These are phyloP conservation scores for Crithidia fasciculata DNA, from an alignment of 208 protist species.

Conservation along the genomic window DNA sequence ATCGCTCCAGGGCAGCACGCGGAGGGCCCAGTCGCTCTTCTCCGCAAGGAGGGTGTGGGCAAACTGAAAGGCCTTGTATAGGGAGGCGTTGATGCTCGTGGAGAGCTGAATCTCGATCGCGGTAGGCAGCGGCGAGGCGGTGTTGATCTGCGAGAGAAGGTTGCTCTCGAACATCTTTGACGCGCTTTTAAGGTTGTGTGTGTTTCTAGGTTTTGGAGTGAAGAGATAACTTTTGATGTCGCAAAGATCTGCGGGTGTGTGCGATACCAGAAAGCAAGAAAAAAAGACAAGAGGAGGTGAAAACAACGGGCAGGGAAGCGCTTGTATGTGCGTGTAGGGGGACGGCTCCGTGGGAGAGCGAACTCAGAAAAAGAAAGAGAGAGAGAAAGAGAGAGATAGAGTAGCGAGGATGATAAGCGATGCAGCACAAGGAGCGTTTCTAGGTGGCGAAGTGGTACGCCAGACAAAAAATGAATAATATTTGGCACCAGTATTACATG, in stretches of 20 bases:
- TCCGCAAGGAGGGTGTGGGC: conserved; percentile 65
- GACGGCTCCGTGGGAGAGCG: too few relatives aligned
- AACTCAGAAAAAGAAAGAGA: too few relatives aligned
- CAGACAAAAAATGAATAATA: too few relatives aligned
- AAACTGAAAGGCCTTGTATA: conserved; percentile 69
- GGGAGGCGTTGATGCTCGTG: conserved; percentile 54
- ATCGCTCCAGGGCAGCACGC: conserved; percentile 59
- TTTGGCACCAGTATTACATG: too few relatives aligned
- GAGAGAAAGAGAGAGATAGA: too few relatives aligned
- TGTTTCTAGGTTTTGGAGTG: background rate
- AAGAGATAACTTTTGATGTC: background rate
- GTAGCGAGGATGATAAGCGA: too few relatives aligned
- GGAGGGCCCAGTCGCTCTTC: conserved; percentile 40
- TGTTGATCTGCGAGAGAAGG: conserved; percentile 78
- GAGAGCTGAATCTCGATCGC: conserved; percentile 75
- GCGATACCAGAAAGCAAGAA: too few relatives aligned
- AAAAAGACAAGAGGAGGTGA: too few relatives aligned
- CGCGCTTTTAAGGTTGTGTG: background rate
- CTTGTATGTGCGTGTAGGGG: too few relatives aligned
- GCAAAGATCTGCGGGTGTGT: background rate
- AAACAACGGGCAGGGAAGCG: too few relatives aligned
- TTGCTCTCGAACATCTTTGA: conserved; percentile 76
- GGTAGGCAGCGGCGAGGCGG: conserved; percentile 69
- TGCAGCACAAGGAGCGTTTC: too few relatives aligned
- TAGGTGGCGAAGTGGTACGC: too few relatives aligned